phyloP scores from a whole-genome alignment of 768 basidiomycete species.

The Phlegmacium glaucopus region DNA sequence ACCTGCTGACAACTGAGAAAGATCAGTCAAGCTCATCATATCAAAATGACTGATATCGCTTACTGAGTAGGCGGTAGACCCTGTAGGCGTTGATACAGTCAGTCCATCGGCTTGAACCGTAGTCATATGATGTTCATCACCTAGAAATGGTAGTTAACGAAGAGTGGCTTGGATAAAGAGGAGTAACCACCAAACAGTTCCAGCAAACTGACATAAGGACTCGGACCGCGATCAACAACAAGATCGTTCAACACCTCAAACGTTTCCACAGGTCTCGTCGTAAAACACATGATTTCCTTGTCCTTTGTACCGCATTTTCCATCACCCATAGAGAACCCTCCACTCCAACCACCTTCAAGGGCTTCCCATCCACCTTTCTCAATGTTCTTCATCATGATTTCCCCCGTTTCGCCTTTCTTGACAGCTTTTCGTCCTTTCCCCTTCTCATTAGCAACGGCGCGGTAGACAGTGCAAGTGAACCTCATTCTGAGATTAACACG shows the following conservation, averaged over 20 bases:
- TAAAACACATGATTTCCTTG: constrained; percentile 98
- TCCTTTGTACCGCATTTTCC: constrained; percentile 62
- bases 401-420: constrained; percentile 90
- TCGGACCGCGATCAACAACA: constrained; percentile 96
- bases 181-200: constrained; percentile 86
- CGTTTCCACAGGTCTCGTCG: constrained; percentile 90
- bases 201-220: constrained; percentile 93
- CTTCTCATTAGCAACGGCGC: constrained; percentile 76
- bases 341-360: constrained; percentile 74
- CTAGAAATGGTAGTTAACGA: constrained; percentile 36
- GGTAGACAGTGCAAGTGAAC: constrained; percentile 98
- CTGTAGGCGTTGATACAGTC: constrained; percentile 94
- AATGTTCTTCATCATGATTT: constrained; percentile 94
- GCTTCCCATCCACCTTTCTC: constrained; percentile 96
- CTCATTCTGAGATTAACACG: constrained; percentile 98
- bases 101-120: constrained; percentile 98
- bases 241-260: constrained; percentile 97
- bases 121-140: constrained; percentile 98
- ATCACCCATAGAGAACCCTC: constrained; percentile 38
- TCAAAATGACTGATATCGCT: constrained; percentile 23
- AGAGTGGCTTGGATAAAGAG: constrained; percentile 18
- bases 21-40: constrained; percentile 1
- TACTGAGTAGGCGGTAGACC: constrained; percentile 97
- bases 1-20: constrained; percentile 79
- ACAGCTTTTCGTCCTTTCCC: constrained; percentile 74